Percentiles rank a stretch among this genome's conserved stretches.
These are phyloP conservation scores for Blastobotrys peoriensis DNA, from an alignment of 805 yeast genomes.

Conservation along the genomic window DNA sequence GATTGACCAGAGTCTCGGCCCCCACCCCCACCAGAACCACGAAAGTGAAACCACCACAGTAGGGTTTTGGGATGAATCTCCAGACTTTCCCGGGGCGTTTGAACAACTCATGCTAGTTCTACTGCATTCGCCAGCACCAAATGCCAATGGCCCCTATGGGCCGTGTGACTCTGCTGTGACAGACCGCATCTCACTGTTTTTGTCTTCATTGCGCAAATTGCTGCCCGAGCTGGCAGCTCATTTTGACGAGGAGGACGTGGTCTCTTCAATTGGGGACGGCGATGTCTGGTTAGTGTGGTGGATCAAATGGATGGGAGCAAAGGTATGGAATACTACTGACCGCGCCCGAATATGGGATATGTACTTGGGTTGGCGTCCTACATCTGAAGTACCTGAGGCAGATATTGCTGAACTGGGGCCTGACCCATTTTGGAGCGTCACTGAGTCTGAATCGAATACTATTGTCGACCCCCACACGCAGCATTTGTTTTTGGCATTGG, in stretches of 20 bases:
- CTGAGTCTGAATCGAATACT: slow-evolving; percentile 23
- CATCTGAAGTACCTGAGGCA: not conserved
- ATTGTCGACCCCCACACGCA: slow-evolving; percentile 48
- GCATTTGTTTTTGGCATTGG: slow-evolving; percentile 66
- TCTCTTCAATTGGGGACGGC: slow-evolving; percentile 52
- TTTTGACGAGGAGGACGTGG: slow-evolving; percentile 72
- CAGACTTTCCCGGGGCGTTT: slow-evolving; percentile 47
- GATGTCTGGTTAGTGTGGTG: slow-evolving; percentile 95
- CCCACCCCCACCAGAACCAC: not conserved
- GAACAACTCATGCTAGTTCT: slow-evolving; percentile 73
- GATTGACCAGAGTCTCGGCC: too few relatives aligned
- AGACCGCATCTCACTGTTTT: slow-evolving; percentile 62
- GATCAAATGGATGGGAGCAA: slow-evolving; percentile 86
- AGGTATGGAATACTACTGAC: slow-evolving; percentile 73
- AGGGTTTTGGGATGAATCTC: slow-evolving; percentile 10
- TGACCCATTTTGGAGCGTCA: slow-evolving; percentile 58
- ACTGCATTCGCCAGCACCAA: slow-evolving; percentile 62
- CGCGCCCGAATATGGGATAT: slow-evolving; percentile 89
- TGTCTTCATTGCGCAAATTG: slow-evolving; percentile 52
- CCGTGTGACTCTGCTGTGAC: slow-evolving; percentile 41
- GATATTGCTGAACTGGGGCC: slow-evolving; percentile 36
- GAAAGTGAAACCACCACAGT: slow-evolving; percentile 4
- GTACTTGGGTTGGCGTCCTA: slow-evolving; percentile 59
- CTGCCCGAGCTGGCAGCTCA: slow-evolving; percentile 73
- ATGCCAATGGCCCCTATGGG: slow-evolving; percentile 27